Evolutionary conservation across 2,329 filamentous ascomycete genomes (phyloP), one percentile per base, ranked within the genome.

Genomic region (Periconia digitata): DNA sequence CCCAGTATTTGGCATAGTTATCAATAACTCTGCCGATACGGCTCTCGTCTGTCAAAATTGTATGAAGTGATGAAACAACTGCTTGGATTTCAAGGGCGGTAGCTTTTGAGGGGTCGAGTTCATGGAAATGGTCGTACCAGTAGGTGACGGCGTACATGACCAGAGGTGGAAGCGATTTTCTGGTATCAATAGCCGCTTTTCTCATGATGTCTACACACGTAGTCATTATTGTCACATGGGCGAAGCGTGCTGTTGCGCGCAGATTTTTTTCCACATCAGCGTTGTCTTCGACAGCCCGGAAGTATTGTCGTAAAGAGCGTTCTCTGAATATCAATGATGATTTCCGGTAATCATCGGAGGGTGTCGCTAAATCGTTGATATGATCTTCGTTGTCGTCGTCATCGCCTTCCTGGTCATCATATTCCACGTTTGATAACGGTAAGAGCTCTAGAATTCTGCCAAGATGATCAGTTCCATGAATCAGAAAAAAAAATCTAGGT

Each of bases 241-340:
- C 59, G 12, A 49, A 44, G 2, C 49, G 41, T 13, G 59, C 52
- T 16, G 56, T 43, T 5, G 51, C 58, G 15, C 53, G 47, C 8
- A 59, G 40, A 21, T 52, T 46, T 24, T 49, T 39, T 39, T 29
- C 24, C 6, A 50, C 54, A n/a, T 58, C 32, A 15, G 51, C 39
- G 10, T 57, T 50, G 2, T 55, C 52, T 6, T 42, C 53, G 17
- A 55, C 45, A 16, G 48, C 53, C 37, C 45, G 52, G 47, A 61
- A 63, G 38, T 59, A 62, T 34, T 63, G 44, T 4, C 59, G 51
- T n/a, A n/a, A n/a, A n/a, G n/a, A n/a, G n/a, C n/a, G n/a, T n/a
- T n/a, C n/a, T n/a, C n/a, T n/a, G n/a, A n/a, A n/a, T n/a, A n/a
- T n/a, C n/a, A n/a, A n/a, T n/a, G n/a, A n/a, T n/a, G n/a, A n/a